phyloP scores from a whole-genome alignment of 2,329 filamentous ascomycete species.

The Penicillium sp. region DNA sequence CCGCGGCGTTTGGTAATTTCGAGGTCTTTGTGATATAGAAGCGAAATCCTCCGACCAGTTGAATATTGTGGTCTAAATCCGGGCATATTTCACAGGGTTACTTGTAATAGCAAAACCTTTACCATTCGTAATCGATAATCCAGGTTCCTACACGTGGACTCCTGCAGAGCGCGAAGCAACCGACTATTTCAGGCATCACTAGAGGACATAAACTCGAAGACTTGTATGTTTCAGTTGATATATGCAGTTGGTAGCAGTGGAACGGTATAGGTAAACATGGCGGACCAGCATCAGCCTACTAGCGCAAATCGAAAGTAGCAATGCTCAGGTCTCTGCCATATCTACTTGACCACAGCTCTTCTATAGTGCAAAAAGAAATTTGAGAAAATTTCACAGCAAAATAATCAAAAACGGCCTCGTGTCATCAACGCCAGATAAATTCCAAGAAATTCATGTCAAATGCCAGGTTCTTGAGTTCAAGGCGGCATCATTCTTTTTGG shows the following conservation, averaged over 20 bases:
- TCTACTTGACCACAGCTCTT: slow-evolving; percentile 19
- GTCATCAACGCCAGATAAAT: slow-evolving; percentile 15
- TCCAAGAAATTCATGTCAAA: slow-evolving; percentile 17
- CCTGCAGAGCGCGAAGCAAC: no score
- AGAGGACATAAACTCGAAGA: slow-evolving; percentile 2
- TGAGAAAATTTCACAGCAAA: slow-evolving; percentile 2
- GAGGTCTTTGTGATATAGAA: slow-evolving; percentile 27
- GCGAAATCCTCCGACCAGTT: slow-evolving; percentile 16
- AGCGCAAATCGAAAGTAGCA: slow-evolving; percentile 11
- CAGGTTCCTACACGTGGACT: no score
- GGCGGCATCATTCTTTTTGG: slow-evolving; percentile 8
- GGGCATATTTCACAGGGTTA: no score
- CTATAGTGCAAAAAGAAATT: slow-evolving; percentile 9
- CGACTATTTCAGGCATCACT: no score
- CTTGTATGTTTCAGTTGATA: slow-evolving; percentile 11
- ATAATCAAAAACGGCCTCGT: slow-evolving; percentile 5
- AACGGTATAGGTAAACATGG: no score
- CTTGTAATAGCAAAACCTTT: background rate
- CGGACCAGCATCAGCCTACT: background rate
- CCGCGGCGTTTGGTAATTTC: slow-evolving; percentile 26
- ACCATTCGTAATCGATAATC: no score
- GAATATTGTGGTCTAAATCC: slow-evolving; percentile 6
- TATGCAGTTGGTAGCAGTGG: slow-evolving; percentile 19
- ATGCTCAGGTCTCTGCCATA: slow-evolving; percentile 15
- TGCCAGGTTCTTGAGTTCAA: slow-evolving; percentile 7